Percentiles rank a stretch among this genome's conserved stretches.
These are phyloP conservation scores for Gynandropsis gynandra DNA, from an alignment of 345 rosid species.

Conservation along the genomic window DNA sequence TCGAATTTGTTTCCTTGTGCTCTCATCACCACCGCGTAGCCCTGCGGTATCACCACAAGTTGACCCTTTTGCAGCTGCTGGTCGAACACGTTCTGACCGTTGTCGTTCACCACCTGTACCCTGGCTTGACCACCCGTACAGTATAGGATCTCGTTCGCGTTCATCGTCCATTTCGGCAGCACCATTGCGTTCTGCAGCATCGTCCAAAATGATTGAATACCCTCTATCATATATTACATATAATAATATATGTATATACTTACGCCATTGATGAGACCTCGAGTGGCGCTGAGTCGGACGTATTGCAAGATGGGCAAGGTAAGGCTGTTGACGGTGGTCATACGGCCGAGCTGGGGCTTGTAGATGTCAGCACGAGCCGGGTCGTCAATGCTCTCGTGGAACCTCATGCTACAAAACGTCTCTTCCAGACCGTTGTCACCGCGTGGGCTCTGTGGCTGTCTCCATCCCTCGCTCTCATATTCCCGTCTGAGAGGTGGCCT, in stretches of 20 bases:
- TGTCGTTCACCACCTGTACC: conserved; percentile 54
- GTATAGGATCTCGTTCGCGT: conserved; percentile 63
- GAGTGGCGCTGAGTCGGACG: conserved; percentile 54
- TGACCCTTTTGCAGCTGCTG: conserved; percentile 47
- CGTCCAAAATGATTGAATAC: background rate
- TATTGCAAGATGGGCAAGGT: conserved; percentile 53
- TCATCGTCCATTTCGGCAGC: conserved; percentile 60
- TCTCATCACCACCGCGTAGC: conserved; percentile 42
- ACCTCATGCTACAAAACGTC: conserved; percentile 59
- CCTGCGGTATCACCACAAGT: conserved; percentile 58
- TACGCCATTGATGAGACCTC: conserved; percentile 28
- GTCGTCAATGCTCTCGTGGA: conserved; percentile 52
- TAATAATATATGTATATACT: conserved; percentile 1
- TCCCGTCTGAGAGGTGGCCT: conserved; percentile 36
- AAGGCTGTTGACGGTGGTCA: conserved; percentile 43
- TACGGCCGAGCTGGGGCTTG: conserved; percentile 47
- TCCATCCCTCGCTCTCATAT: conserved; percentile 28
- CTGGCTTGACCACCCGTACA: conserved; percentile 42
- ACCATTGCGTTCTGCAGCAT: conserved; percentile 45
- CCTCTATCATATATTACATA: background rate
- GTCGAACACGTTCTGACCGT: conserved; percentile 53
- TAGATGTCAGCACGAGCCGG: conserved; percentile 52
- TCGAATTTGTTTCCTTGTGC: conserved; percentile 47
- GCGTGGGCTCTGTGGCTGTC: conserved; percentile 25
- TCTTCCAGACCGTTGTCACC: conserved; percentile 62